These are phyloP conservation scores for Eimeria necatrix DNA, from an alignment of 169 alveolate species.

Conservation along the genomic window DNA sequence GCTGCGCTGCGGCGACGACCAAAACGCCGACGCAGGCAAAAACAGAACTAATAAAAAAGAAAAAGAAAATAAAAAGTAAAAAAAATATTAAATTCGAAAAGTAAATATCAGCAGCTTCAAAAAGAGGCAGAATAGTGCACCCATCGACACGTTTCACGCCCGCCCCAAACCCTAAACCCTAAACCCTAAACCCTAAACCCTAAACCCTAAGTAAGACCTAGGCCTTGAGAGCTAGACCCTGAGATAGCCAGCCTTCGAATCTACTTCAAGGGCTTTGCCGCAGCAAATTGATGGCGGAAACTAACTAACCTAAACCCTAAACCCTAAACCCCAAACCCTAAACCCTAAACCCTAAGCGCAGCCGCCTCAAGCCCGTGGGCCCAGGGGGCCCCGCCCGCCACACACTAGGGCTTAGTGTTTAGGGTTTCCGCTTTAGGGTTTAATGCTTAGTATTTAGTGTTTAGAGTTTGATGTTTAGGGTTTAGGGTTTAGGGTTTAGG, in stretches of 20 bases:
- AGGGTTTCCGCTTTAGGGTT: neutral
- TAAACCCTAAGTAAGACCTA: neutral
- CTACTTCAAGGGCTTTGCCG: too few species aligned
- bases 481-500: too few species aligned
- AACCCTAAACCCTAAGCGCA: neutral
- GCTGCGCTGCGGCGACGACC: neutral
- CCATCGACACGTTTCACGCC: too few species aligned
- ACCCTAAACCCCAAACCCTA: conserved; percentile 43
- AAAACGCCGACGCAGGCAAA: neutral
- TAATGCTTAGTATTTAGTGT: neutral
- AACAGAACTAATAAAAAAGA: too few species aligned
- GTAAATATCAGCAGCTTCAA: too few species aligned
- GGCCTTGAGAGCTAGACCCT: too few species aligned
- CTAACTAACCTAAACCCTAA: neutral
- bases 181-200: conserved; percentile 12
- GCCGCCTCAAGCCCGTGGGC: neutral
- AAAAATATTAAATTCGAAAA: too few species aligned
- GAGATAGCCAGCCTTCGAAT: too few species aligned
- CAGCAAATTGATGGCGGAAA: too few species aligned
- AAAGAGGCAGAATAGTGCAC: too few species aligned
- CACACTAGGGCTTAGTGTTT: neutral
- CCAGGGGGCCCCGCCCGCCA: neutral
- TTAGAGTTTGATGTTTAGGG: neutral
- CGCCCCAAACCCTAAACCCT: neutral
- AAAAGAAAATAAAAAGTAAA: too few species aligned